phyloP scores from a whole-genome alignment of 768 basidiomycete species.

The Gelatoporia subvermispora region DNA sequence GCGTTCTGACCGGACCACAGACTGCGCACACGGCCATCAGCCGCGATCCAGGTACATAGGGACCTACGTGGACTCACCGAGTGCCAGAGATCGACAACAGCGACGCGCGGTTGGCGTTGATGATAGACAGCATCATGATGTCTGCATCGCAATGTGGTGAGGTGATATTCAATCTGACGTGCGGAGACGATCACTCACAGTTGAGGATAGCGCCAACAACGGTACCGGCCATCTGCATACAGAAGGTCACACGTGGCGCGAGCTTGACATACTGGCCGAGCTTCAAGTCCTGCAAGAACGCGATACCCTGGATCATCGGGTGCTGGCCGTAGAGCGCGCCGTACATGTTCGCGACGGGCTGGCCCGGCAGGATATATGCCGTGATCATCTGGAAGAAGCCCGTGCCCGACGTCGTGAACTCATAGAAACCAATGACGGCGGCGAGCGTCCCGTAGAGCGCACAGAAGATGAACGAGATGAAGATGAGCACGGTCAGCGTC shows the following conservation, averaged over 20 bases:
- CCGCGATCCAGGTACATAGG: neutral
- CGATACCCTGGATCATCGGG: conserved; percentile 38
- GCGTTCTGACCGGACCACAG: conserved; percentile 50
- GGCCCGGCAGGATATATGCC: conserved; percentile 26
- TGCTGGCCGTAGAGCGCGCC: conserved; percentile 39
- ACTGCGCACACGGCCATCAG: conserved; percentile 1
- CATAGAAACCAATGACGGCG: conserved; percentile 24
- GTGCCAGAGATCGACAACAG: conserved; percentile 48
- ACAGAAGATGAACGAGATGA: conserved; percentile 47
- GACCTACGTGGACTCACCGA: conserved; percentile 18
- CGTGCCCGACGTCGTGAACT: conserved; percentile 22
- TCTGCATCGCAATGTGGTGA: conserved; percentile 8
- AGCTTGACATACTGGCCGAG: conserved; percentile 53
- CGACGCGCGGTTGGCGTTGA: conserved; percentile 30
- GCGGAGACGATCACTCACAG: conserved; percentile 17
- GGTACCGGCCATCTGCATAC: conserved; percentile 34
- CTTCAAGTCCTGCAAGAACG: conserved; percentile 57
- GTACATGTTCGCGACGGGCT: conserved; percentile 29
- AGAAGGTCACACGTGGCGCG: conserved; percentile 57
- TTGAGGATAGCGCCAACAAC: conserved; percentile 48
- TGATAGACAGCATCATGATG: conserved; percentile 26
- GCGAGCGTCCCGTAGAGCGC: conserved; percentile 52
- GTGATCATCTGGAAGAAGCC: conserved; percentile 26
- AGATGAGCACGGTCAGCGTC: conserved; percentile 42
- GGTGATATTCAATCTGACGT: neutral